A percentile compares a stretch with the other conserved stretches of the same genome.
Evolutionary conservation across 1,139 yeast genomes (phyloP).

Genomic region (Lodderomyces parapsilosis): DNA sequence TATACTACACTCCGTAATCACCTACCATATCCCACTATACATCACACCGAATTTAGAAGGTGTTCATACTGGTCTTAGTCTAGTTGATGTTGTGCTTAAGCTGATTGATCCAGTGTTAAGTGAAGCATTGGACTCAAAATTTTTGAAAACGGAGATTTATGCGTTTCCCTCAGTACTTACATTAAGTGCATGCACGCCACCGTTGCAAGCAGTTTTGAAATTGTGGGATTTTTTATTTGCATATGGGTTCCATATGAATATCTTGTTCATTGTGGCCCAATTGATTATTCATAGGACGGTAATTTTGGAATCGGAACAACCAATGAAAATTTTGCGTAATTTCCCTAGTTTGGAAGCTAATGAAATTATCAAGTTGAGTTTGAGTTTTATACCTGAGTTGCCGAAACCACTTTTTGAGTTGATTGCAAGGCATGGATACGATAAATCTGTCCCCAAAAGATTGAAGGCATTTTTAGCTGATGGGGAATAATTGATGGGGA

Average conservation of each 20-base stretch:
- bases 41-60: constrained; percentile 78
- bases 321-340: constrained; percentile 72
- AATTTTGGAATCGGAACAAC: constrained; percentile 58
- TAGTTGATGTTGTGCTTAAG: constrained; percentile 69
- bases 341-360: constrained; percentile 73
- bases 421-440: constrained; percentile 71
- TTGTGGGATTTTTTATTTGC: constrained; percentile 93
- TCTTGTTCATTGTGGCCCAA: constrained; percentile 83
- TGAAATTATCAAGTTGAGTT: constrained; percentile 73
- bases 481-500: not conserved
- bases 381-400: constrained; percentile 76
- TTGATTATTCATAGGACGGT: constrained; percentile 65
- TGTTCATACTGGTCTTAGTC: constrained; percentile 71
- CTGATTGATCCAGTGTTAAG: constrained; percentile 74
- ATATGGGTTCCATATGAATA: constrained; percentile 86
- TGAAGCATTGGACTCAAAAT: constrained; percentile 58
- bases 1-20: constrained; percentile 57
- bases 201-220: constrained; percentile 68
- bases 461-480: constrained; percentile 24
- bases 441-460: constrained; percentile 45
- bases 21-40: constrained; percentile 71
- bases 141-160: constrained; percentile 77
- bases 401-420: constrained; percentile 69
- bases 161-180: constrained; percentile 90
- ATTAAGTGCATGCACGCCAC: constrained; percentile 87